Evolutionary conservation across 2,329 filamentous ascomycete genomes (phyloP).

Genomic region (Sporothrix pseudoabietina): DNA sequence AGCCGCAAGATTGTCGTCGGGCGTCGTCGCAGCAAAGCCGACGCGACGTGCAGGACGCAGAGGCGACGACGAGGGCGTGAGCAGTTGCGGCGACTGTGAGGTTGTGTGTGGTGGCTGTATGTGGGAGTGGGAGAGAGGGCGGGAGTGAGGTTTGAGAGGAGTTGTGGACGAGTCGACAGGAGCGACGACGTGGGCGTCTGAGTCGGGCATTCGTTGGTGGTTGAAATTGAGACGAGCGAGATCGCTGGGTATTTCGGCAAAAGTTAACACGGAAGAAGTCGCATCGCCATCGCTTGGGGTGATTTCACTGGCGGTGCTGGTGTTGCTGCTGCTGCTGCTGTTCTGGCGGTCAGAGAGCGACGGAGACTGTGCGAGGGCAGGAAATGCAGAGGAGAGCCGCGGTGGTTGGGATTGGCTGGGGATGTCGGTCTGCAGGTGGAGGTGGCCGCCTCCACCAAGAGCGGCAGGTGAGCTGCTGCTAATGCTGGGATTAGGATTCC

Average conservation of each 20-base stretch:
- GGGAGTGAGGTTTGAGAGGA: constrained; percentile 35
- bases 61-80: constrained; percentile 31
- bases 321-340: constrained; percentile 19
- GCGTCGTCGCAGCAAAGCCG: constrained; percentile 25
- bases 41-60: constrained; percentile 31
- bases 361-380: constrained; percentile 24
- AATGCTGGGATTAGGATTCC: too few relatives aligned
- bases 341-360: constrained; percentile 27
- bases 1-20: not conserved
- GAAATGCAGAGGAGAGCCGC: constrained; percentile 20
- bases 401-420: constrained; percentile 28
- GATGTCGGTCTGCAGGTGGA: constrained; percentile 26
- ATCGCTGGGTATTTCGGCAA: constrained; percentile 48
- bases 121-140: not conserved
- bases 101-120: not conserved
- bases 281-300: constrained; percentile 28
- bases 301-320: constrained; percentile 9
- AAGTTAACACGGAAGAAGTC: constrained; percentile 40
- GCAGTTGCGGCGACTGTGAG: not conserved
- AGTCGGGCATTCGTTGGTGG: constrained; percentile 29
- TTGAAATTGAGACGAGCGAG: constrained; percentile 43
- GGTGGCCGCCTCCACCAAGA: constrained; percentile 23
- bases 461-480: not conserved
- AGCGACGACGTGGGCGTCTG: constrained; percentile 29
- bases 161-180: constrained; percentile 19